A percentile compares a stretch with the other conserved stretches of the same genome.
Conservation (phyloP, 2,329 filamentous ascomycete species). For the Fusarium nodosum region DNA sequence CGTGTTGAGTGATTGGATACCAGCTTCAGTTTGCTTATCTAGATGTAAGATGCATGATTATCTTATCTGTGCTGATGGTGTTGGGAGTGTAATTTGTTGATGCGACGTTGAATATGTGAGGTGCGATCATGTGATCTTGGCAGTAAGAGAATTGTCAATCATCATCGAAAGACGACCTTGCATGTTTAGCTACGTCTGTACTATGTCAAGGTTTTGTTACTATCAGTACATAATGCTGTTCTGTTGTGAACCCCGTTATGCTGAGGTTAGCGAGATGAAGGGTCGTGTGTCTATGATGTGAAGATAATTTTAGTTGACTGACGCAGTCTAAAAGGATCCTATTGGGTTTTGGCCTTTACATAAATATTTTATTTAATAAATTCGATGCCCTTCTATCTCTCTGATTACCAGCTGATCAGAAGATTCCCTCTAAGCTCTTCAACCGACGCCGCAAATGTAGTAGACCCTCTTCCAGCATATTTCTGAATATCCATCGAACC, state of each 20-base stretch:
- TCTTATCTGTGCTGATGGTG: background rate
- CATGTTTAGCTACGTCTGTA: background rate
- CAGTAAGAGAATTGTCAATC: background rate
- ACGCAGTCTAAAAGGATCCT: background rate
- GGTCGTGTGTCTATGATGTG: background rate
- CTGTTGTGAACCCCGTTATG: background rate
- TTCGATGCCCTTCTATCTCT: too few relatives aligned
- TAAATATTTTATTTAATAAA: background rate
- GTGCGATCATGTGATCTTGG: background rate
- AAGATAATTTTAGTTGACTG: background rate
- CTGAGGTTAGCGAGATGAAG: background rate
- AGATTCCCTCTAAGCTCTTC: too few relatives aligned
- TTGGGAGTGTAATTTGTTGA: background rate
- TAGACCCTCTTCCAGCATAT: too few relatives aligned
- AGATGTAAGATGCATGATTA: background rate
- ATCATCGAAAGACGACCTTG: background rate
- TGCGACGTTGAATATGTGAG: background rate
- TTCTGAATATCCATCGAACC: too few relatives aligned
- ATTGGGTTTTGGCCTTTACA: background rate
- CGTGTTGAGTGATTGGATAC: background rate
- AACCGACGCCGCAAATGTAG: too few relatives aligned
- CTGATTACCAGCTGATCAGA: too few relatives aligned
- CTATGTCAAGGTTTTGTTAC: background rate
- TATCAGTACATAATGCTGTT: background rate
- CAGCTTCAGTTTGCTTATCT: background rate